Base-by-base conservation (phyloP, 768 basidiomycete species). In the Gymnopilus junonius region DNA sequence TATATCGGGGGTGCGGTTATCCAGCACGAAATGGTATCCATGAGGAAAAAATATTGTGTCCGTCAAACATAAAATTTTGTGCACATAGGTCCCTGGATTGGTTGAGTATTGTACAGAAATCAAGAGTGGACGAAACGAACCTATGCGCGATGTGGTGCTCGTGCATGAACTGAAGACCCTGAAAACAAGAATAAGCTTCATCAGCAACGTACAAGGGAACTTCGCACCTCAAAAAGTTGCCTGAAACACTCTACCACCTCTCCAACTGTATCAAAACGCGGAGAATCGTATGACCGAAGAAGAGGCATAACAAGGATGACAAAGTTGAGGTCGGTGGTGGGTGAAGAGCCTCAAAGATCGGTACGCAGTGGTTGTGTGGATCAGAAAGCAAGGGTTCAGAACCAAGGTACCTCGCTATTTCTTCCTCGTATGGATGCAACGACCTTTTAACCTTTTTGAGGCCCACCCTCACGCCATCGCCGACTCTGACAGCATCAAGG, bases 221-320 rank as follows among this genome's bases (percentile, higher is more conserved):
- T 29, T 10, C 53, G n/a, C 39, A 66, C 65, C 61, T 63, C 39
- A 20, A 66, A 55, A n/a, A 66, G 61, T 31, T 71, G 69, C 2
- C 58, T 60, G 8, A 71, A 59, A 42, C 67, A 70, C 23, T 69
- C 67, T 4, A 70, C 45, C 7, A 62, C 65, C 40, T 71, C 71
- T 2, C 68, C 69, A 7, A 72, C 37, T 0, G 59, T 58, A 1
- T 64, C 62, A 40, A 69, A 76, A 23, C 61, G 57, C 1, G 71
- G 73, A n/a, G 69, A 64, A 27, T 74, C 63, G 42, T 72, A 73
- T n/a, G 61, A 56, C 29, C 71, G 68, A 6, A 79, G 66, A 0
- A 76, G 29, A 0, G 78, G 80, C 76, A 80, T 77, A 0, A 61
- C 77, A 61, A 69, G 69, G 71, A 66, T 51, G 67, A 39, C 73